Base-by-base conservation (phyloP, 2,329 filamentous ascomycete genomes). In the Drechslera avenae region DNA sequence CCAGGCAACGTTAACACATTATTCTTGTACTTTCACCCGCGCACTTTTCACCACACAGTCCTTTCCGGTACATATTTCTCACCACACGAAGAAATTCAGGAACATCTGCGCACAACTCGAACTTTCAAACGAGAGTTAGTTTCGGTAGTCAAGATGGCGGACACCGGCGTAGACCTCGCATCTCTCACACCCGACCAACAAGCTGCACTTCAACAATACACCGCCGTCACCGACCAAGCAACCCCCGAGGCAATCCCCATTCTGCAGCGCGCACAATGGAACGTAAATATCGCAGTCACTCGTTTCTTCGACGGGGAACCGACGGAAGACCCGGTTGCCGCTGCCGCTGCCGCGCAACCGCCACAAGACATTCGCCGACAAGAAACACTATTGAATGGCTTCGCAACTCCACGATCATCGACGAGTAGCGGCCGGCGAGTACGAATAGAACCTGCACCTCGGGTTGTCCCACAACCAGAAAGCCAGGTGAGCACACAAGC, bases 301-400 rank as follows among this genome's bases (percentile, higher is more conserved):
- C 95, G 95, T 70, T 97, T 97, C 83, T 99, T 97, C 72, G 94
- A 99, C 67, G 94, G 94, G 62, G 94, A 97, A 76, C 88, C 88
- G 3, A 84, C 91, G 40, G 90, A 96, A 50, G 71, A 74, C 71
- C 88, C 85, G 10, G 78, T 93, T 14, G 88, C 89, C 50, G 88
- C 88, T 50, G 89, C 89, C 50, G 81, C 86, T 42, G 76, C 81
- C n/a, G 68, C 76, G 26, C 79, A 85, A 32, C 86, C 87, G 14
- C 83, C 84, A 39, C 79, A 83, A 57, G 76, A 85, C 51, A 77
- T 80, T 12, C 81, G 90, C 57, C 85, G 88, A 55, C 78, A 82
- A 59, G 89, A 95, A 67, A 95, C 90, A 54, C 80, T 95, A 21
- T 75, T 84, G 69, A 80, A 79, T 53, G 78, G 39, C 82, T 75